These are phyloP conservation scores for Carex littledalei DNA, from an alignment of 176 grass and related monocot species.

Conservation along the genomic window DNA sequence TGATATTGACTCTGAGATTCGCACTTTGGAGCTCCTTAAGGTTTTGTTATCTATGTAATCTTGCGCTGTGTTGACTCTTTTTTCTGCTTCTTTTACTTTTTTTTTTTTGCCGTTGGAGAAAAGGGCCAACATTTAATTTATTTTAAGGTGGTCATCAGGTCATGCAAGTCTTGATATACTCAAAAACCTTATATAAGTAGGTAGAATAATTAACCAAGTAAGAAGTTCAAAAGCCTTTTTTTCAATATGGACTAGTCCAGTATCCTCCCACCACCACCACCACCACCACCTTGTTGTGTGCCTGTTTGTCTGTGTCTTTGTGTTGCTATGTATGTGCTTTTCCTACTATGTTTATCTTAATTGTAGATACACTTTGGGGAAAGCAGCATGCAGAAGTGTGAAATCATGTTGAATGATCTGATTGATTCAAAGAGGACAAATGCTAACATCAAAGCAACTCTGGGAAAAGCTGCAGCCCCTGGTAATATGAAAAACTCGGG, in stretches of 20 bases:
- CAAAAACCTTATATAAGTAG: not conserved
- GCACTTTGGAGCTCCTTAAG: conserved; percentile 96
- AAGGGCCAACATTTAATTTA: not conserved
- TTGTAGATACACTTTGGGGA: conserved; percentile 96
- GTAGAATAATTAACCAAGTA: not conserved
- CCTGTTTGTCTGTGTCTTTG: conserved; percentile 10
- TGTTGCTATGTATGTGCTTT: conserved; percentile 9
- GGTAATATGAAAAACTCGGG: conserved; percentile 22
- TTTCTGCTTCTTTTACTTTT: not conserved
- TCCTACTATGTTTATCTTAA: not conserved
- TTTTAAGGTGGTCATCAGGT: not conserved
- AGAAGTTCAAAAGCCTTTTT: not conserved
- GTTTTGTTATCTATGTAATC: conserved; percentile 34
- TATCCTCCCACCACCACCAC: not conserved
- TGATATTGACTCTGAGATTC: conserved; percentile 98
- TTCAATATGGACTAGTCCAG: not conserved
- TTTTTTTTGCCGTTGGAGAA: not conserved
- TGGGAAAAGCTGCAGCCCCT: conserved; percentile 26
- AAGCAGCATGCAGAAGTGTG: conserved; percentile 98
- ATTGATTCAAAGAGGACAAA: conserved; percentile 98
- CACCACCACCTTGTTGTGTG: not conserved
- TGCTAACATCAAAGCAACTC: conserved; percentile 92
- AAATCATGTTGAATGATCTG: conserved; percentile 99
- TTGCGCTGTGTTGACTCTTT: not conserved
- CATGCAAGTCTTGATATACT: not conserved